These are phyloP conservation scores for Poteriospumella lacustris DNA, from an alignment of 108 stramenopile genomes.

Conservation along the genomic window DNA sequence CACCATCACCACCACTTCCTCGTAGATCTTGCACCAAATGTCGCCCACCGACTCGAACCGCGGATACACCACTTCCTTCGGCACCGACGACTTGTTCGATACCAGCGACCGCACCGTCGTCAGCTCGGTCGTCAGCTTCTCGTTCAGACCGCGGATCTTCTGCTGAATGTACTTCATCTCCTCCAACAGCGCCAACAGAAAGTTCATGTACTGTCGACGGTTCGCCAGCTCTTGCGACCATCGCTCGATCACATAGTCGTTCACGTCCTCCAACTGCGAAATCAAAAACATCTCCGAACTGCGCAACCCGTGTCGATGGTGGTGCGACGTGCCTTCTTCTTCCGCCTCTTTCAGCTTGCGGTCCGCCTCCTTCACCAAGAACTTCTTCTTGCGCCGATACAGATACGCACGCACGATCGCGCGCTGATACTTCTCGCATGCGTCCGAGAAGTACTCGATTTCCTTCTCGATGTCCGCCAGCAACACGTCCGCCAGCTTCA, in stretches of 20 bases:
- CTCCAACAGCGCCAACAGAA: conserved; percentile 50
- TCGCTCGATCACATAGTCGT: conserved; percentile 34
- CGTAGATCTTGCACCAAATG: conserved; percentile 45
- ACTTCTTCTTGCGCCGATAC: neutral
- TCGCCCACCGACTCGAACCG: conserved; percentile 53
- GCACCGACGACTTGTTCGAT: conserved; percentile 45
- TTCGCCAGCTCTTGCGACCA: conserved; percentile 61
- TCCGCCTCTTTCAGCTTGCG: neutral
- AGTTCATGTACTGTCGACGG: conserved; percentile 55
- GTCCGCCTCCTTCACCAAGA: neutral
- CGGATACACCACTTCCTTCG: conserved; percentile 63
- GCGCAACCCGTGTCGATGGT: neutral
- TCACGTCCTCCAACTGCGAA: conserved; percentile 44
- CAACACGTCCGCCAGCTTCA: conserved; percentile 25
- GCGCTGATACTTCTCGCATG: conserved; percentile 47
- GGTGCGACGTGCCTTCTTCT: neutral
- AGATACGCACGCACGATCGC: conserved; percentile 36
- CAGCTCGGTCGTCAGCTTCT: conserved; percentile 27
- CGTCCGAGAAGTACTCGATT: neutral
- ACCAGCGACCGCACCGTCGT: conserved; percentile 43
- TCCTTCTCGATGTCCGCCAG: conserved; percentile 36
- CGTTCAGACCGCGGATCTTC: conserved; percentile 32
- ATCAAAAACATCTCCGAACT: conserved; percentile 26
- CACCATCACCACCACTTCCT: conserved; percentile 37
- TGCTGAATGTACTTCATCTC: conserved; percentile 37